Percentiles rank a stretch among this genome's conserved stretches.
phyloP scores from a whole-genome alignment of 169 alveolate species.

The Eimeria acervulina region DNA sequence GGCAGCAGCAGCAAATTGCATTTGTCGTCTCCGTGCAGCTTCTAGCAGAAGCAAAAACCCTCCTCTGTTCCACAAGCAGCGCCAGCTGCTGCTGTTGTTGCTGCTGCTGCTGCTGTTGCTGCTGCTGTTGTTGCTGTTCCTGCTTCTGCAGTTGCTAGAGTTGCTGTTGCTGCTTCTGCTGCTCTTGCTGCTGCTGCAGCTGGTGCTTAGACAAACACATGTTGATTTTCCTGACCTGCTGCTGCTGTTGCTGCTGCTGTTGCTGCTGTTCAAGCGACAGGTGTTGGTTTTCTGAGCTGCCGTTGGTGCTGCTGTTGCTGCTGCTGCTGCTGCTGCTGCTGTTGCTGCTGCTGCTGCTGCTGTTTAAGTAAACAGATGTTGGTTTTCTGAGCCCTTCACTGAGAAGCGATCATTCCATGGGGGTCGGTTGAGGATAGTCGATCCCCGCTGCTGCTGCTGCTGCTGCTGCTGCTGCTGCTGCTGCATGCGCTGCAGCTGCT shows the following conservation, averaged over 20 bases:
- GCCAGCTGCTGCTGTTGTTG: neutral
- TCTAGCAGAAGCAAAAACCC: no score
- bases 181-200: constrained; percentile 14
- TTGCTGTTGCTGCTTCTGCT: no score
- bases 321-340: neutral
- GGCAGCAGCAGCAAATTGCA: no score
- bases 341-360: constrained; percentile 51
- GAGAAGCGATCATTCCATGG: constrained; percentile 78
- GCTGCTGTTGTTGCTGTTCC: constrained; percentile 14
- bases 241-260: neutral
- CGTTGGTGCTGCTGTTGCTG: neutral
- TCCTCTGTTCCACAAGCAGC: no score
- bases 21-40: no score
- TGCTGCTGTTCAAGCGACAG: neutral
- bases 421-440: constrained; percentile 12
- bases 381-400: neutral
- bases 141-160: no score
- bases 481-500: neutral
- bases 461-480: neutral
- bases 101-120: constrained; percentile 1
- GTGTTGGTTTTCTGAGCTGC: constrained; percentile 8
- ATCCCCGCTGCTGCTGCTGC: constrained; percentile 5
- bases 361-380: neutral
- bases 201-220: neutral
- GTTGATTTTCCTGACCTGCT: no score